phyloP scores from a whole-genome alignment of 805 yeast species.

The Maudiozyma bulderi region DNA sequence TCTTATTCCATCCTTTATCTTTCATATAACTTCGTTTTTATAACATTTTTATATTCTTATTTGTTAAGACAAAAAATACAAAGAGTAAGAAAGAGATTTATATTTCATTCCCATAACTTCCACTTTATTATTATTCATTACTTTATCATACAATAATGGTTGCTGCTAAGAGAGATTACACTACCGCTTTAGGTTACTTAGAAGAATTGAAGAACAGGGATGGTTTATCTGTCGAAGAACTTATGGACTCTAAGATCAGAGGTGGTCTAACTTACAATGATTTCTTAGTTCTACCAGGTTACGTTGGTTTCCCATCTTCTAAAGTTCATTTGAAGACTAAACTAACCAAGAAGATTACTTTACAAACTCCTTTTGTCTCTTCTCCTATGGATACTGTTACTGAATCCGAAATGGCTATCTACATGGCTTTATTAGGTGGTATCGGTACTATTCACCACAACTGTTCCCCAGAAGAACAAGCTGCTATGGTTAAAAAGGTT shows the following conservation, averaged over 20 bases:
- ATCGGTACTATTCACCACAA: slow-evolving; percentile 98
- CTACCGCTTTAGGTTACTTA: slow-evolving; percentile 62
- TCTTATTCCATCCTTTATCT: not conserved
- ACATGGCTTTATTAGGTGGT: slow-evolving; percentile 98
- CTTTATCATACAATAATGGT: slow-evolving; percentile 8
- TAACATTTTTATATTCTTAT: not conserved
- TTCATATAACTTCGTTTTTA: not conserved
- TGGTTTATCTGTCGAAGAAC: slow-evolving; percentile 72
- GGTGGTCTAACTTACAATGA: slow-evolving; percentile 98
- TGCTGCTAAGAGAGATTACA: slow-evolving; percentile 30
- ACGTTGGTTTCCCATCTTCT: slow-evolving; percentile 78
- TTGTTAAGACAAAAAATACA: not conserved
- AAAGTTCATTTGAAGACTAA: slow-evolving; percentile 71
- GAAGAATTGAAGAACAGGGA: slow-evolving; percentile 61
- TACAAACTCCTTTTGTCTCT: slow-evolving; percentile 91
- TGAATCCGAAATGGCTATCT: slow-evolving; percentile 93
- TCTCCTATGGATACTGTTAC: slow-evolving; percentile 99
- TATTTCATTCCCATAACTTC: not conserved
- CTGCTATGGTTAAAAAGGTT: slow-evolving; percentile 94
- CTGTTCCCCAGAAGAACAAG: slow-evolving; percentile 94
- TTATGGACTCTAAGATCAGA: slow-evolving; percentile 81
- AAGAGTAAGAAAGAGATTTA: not conserved
- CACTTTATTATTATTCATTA: not conserved
- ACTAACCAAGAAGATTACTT: slow-evolving; percentile 82
- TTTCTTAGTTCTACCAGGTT: slow-evolving; percentile 90